These are phyloP conservation scores for Crithidia brevicula DNA, from an alignment of 208 protist genomes.

Conservation along the genomic window DNA sequence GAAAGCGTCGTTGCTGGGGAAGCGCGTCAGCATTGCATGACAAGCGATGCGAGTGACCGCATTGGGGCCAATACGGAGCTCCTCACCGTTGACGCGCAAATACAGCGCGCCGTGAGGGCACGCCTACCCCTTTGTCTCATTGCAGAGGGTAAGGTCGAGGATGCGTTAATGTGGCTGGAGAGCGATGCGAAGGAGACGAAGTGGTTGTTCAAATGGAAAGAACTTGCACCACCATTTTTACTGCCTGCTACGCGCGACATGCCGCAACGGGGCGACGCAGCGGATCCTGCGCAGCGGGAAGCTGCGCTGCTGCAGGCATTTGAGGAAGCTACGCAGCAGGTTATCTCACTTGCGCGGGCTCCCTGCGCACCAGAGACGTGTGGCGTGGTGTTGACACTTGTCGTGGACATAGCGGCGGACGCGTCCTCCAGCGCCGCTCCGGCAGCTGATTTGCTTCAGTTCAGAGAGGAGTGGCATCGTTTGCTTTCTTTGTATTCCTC, in stretches of 20 bases:
- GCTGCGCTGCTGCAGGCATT: not conserved
- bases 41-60: slow-evolving; percentile 5
- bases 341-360: slow-evolving; percentile 12
- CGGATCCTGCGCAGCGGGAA: not conserved
- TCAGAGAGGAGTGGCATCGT: slow-evolving; percentile 20
- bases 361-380: slow-evolving; percentile 7
- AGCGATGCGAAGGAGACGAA: slow-evolving; percentile 19
- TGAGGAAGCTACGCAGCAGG: slow-evolving; percentile 2
- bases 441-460: not conserved
- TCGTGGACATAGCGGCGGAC: slow-evolving; percentile 15
- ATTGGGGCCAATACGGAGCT: not conserved
- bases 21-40: not conserved
- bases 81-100: slow-evolving; percentile 15
- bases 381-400: slow-evolving; percentile 19
- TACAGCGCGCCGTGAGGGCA: slow-evolving; percentile 17
- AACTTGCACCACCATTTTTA: slow-evolving; percentile 4
- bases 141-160: slow-evolving; percentile 11
- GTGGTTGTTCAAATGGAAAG: slow-evolving; percentile 24
- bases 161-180: slow-evolving; percentile 21
- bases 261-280: not conserved
- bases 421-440: not conserved
- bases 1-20: not conserved
- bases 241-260: not conserved
- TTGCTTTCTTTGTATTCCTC: slow-evolving; percentile 23
- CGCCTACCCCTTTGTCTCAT: slow-evolving; percentile 33